Evolutionary conservation across 129 eudicot genomes (phyloP).

Genomic region (Lactuca saligna): DNA sequence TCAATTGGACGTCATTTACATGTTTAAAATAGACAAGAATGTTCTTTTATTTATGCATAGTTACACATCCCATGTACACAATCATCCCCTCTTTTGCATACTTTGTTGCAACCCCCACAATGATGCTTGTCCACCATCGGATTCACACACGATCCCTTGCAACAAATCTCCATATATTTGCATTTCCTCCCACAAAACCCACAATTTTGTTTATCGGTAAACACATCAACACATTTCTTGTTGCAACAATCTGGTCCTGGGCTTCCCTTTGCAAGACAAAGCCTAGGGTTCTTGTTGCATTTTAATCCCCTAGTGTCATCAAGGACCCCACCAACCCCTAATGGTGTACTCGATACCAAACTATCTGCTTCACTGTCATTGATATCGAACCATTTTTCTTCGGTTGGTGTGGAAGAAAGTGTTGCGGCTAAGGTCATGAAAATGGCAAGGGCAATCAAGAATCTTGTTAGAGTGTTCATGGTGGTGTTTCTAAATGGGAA

Average conservation of each 20-base stretch:
- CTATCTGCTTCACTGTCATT: conserved; percentile 5
- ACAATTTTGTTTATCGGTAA: conserved; percentile 46
- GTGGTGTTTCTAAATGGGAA: conserved; percentile 8
- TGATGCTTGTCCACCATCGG: conserved; percentile 34
- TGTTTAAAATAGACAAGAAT: too few species aligned
- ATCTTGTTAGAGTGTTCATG: conserved; percentile 28
- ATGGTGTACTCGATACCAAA: background rate
- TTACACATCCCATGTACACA: conserved; percentile 60
- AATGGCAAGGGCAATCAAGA: conserved; percentile 23
- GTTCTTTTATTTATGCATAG: conserved; percentile 34
- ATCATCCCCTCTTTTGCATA: conserved; percentile 37
- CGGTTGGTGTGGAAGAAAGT: conserved; percentile 19
- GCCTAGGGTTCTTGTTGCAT: conserved; percentile 44
- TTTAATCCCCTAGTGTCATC: conserved; percentile 27
- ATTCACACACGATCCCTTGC: conserved; percentile 58
- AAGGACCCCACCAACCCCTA: conserved; percentile 17
- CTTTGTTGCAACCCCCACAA: conserved; percentile 57
- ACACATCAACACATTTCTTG: conserved; percentile 48
- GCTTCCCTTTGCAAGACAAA: conserved; percentile 42
- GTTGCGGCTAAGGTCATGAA: conserved; percentile 18
- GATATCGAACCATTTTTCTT: background rate
- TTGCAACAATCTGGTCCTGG: conserved; percentile 50
- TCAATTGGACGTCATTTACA: too few species aligned
- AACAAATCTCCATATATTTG: conserved; percentile 49
- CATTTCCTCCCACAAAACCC: conserved; percentile 58